These are phyloP conservation scores for Cryphonectria naterciae DNA, from an alignment of 2,329 filamentous ascomycete species.

Conservation along the genomic window DNA sequence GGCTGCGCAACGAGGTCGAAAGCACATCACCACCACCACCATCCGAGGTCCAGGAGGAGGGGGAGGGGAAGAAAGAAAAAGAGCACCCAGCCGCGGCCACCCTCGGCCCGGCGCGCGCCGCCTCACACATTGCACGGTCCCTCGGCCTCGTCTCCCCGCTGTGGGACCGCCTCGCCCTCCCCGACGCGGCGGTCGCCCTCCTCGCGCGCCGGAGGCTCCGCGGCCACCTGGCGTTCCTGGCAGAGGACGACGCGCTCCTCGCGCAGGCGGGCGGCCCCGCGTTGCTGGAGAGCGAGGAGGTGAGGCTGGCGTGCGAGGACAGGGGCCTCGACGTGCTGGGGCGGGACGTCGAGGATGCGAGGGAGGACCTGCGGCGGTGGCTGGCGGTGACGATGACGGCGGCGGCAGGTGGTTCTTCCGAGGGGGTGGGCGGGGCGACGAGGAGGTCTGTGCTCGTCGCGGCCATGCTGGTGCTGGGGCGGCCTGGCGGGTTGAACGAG, in stretches of 20 bases:
- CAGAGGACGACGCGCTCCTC: conserved; percentile 73
- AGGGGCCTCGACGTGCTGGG: conserved; percentile 64
- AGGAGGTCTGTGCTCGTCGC: neutral
- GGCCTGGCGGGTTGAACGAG: neutral
- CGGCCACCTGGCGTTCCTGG: conserved; percentile 64
- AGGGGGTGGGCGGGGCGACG: neutral
- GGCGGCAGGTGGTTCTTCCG: neutral
- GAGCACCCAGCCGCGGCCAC: conserved; percentile 24
- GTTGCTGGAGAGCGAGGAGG: conserved; percentile 65
- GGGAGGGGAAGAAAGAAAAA: neutral
- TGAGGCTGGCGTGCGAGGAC: conserved; percentile 72
- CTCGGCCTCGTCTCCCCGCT: conserved; percentile 50
- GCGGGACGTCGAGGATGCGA: conserved; percentile 61
- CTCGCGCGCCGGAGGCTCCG: conserved; percentile 57
- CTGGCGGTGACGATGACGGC: neutral
- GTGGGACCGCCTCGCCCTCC: conserved; percentile 53
- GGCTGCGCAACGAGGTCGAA: conserved; percentile 32
- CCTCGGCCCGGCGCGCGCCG: conserved; percentile 6
- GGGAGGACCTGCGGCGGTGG: conserved; percentile 52
- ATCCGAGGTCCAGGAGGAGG: too few species aligned
- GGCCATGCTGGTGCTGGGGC: neutral
- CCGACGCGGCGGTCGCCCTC: conserved; percentile 46
- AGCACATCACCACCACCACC: too few species aligned
- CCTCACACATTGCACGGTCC: conserved; percentile 47
- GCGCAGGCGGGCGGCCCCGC: conserved; percentile 62